Base-by-base conservation (phyloP, 176 grass and related monocot species). In the Oryza glumipatula region DNA sequence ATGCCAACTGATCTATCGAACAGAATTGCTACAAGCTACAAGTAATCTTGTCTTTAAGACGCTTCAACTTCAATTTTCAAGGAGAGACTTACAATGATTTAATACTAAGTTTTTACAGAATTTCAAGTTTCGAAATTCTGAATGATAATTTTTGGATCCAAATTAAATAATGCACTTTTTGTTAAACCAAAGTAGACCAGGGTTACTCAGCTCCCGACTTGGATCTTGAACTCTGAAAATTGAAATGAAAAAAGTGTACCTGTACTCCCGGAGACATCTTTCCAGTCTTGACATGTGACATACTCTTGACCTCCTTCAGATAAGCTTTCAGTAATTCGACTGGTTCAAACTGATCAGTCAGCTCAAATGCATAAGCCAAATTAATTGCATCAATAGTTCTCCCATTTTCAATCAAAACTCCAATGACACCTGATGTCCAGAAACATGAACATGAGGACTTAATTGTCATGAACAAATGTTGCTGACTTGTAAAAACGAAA, bases 331-430 rank as follows among this genome's bases (percentile, higher is more conserved):
- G 92, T 83, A 94, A 84, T 79, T 92, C 88, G 35, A 94, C 91
- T 13, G 92, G 92, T 41, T 90, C 79, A 65, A 90, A 97, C 85
- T 94, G 82, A 45, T 87, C 89, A 4, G 89, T 97, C 38, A 97
- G 83, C 76, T 80, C 80, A 72, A 97, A 94, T 43, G 83, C 88
- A 85, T 87, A 92, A 73, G 92, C 89, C 63, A 97, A 82, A 85
- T 92, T 97, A 84, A 97, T 89, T 63, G 89, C 94, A 81, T 97
- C 94, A 67, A 97, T 97, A 78, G 83, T 80, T 82, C 88, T 92
- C 86, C 94, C 94, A 64, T 75, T 87, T 64, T 90, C 83, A 73
- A 92, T 79, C 80, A 97, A 77, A 58, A 90, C 66, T 81, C 84
- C 85, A 63, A 97, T 97, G 28, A 97, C 90, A 87, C 92, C 94